These are phyloP conservation scores for Allodekkera sacchari DNA, from an alignment of 805 yeast genomes.

Conservation along the genomic window DNA sequence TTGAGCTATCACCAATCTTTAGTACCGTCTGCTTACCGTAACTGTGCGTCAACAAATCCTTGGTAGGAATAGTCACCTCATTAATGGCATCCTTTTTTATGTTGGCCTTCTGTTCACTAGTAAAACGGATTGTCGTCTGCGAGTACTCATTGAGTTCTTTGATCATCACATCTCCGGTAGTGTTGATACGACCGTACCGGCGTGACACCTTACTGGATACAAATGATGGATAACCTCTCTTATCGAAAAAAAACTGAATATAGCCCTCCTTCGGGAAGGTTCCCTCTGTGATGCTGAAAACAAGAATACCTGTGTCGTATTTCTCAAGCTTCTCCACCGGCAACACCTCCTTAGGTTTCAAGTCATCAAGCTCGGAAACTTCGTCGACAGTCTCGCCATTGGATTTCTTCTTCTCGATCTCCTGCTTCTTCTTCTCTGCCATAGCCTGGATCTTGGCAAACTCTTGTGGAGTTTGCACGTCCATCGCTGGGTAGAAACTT, in stretches of 20 bases:
- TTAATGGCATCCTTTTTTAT: constrained; percentile 52
- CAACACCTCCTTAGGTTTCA: constrained; percentile 38
- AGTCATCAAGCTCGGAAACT: constrained; percentile 28
- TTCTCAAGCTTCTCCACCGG: constrained; percentile 49
- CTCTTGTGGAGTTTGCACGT: constrained; percentile 73
- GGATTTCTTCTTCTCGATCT: constrained; percentile 22
- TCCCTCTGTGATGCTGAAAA: constrained; percentile 56
- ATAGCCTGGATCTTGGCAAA: constrained; percentile 27
- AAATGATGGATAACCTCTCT: constrained; percentile 56
- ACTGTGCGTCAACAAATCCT: constrained; percentile 55
- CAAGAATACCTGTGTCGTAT: constrained; percentile 69
- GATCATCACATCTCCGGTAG: constrained; percentile 65
- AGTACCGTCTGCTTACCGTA: constrained; percentile 53
- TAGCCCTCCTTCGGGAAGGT: constrained; percentile 48
- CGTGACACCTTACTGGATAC: constrained; percentile 47
- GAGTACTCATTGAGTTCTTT: constrained; percentile 71
- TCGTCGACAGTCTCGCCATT: constrained; percentile 26
- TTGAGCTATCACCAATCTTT: constrained; percentile 39
- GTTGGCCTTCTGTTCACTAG: constrained; percentile 44
- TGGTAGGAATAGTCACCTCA: constrained; percentile 57
- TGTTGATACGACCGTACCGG: constrained; percentile 29
- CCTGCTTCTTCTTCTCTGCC: constrained; percentile 16
- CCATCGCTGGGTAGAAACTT: constrained; percentile 77
- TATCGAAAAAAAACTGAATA: constrained; percentile 73
- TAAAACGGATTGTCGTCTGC: constrained; percentile 49